Base-by-base conservation (phyloP, 805 yeast species). In the Lachancea fermentati region DNA sequence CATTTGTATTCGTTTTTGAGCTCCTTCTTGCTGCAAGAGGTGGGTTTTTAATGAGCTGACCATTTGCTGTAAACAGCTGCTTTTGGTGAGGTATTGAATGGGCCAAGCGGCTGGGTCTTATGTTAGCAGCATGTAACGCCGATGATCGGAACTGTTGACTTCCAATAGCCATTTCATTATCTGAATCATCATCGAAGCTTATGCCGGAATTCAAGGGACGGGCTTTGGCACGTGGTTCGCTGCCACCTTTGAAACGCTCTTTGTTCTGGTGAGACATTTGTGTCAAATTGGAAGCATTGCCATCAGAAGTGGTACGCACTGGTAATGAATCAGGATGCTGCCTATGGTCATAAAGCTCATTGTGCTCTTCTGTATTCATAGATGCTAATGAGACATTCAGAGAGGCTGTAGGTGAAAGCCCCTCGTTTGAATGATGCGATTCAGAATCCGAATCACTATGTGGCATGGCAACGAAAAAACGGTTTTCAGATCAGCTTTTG, bases 301-400 rank as follows among this genome's bases (percentile, higher is more conserved):
- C 25, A 5, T 34, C 30, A 14, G 34, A 33, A 25, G 18, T 22
- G 15, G 17, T 39, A 26, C 43, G 39, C 19, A 35, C 43, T 17
- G 43, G 43, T 13, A 40, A 18, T 28, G 43, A 55, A 44, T 68
- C 72, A 3, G 72, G 65, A 47, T 72, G 76, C 49, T 67, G 63
- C 44, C 78, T 67, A 50, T 73, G 78, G 51, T 73, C 78, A 45
- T 71, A 61, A 26, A 73, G 54, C 38, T 60, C 71, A 26, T 51
- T 50, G 39, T 59, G 63, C 12, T 60, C 63, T 24, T 64, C 68
- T 1, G 71, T 66, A 36, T 58, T 63, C 59, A 66, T 58, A 11
- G 71, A 66, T 13, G 51, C 58, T 43, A 61, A 49, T 0, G 68
- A 62, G 12, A 52, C 52, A 5, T 45, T 49, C 15, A 50, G 36